These are phyloP conservation scores for Isatis tinctoria DNA, from an alignment of 345 rosid genomes.

Conservation along the genomic window DNA sequence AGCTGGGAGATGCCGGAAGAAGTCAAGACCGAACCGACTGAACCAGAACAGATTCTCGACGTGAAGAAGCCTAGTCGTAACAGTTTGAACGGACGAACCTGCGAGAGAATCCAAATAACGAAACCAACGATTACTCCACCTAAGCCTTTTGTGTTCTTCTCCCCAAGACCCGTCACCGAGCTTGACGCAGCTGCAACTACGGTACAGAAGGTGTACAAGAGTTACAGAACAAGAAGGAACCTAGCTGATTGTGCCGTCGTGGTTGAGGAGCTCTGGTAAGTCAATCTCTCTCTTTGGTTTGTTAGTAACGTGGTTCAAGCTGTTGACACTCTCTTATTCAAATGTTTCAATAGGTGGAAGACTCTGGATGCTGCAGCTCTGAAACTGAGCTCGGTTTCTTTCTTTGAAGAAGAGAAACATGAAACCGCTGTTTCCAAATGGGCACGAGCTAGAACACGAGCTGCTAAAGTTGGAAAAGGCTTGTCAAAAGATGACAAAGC, in stretches of 20 bases:
- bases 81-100: slow-evolving; percentile 15
- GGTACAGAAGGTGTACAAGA: slow-evolving; percentile 85
- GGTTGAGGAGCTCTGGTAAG: slow-evolving; percentile 69
- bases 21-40: background rate
- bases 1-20: slow-evolving; percentile 37
- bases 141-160: slow-evolving; percentile 38
- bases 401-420: slow-evolving; percentile 48
- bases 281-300: slow-evolving; percentile 1
- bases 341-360: slow-evolving; percentile 49
- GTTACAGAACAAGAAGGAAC: slow-evolving; percentile 81
- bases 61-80: slow-evolving; percentile 9
- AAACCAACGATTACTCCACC: slow-evolving; percentile 49
- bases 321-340: background rate
- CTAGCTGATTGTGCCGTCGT: slow-evolving; percentile 77
- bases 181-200: slow-evolving; percentile 75
- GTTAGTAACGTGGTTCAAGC: background rate
- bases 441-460: slow-evolving; percentile 57
- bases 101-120: slow-evolving; percentile 27
- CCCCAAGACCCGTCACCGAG: slow-evolving; percentile 58
- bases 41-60: background rate
- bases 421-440: slow-evolving; percentile 62
- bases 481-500: slow-evolving; percentile 68
- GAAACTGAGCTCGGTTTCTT: slow-evolving; percentile 46
- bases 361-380: slow-evolving; percentile 59
- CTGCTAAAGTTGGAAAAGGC: slow-evolving; percentile 74